A percentile compares a stretch with the other conserved stretches of the same genome.
Evolutionary conservation across 169 alveolate species (phyloP).

Genomic region (Eimeria sp.): DNA sequence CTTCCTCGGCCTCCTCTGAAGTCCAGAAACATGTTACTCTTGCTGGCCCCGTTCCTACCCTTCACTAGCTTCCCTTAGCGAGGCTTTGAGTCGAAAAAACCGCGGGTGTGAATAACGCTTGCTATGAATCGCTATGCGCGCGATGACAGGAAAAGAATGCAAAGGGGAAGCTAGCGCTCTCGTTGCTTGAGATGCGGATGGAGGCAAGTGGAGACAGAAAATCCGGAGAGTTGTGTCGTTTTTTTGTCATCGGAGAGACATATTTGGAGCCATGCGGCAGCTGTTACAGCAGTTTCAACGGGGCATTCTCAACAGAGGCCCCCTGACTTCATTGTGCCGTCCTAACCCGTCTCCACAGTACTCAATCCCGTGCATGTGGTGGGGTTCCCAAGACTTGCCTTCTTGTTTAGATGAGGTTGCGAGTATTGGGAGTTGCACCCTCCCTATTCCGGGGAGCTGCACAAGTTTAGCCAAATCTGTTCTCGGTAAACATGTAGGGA

Average conservation of each 20-base stretch:
- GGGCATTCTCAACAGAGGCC: background rate
- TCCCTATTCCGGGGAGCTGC: background rate
- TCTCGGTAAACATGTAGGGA: background rate
- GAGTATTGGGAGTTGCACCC: background rate
- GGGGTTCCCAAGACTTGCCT: background rate
- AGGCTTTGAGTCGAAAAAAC: background rate
- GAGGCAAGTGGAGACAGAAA: background rate
- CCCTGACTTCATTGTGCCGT: background rate
- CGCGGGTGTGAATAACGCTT: background rate
- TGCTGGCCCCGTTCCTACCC: background rate
- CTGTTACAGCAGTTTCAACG: background rate
- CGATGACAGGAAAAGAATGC: background rate
- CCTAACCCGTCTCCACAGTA: background rate
- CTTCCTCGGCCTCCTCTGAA: background rate
- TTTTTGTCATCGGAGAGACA: background rate
- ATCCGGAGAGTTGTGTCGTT: background rate
- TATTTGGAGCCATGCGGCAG: constrained; percentile 5
- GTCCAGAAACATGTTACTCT: background rate
- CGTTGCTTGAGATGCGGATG: background rate
- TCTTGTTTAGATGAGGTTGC: background rate
- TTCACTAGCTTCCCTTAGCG: background rate
- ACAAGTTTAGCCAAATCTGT: background rate
- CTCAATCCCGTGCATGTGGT: background rate
- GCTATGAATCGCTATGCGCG: background rate
- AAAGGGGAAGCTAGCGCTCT: background rate